Percentiles rank a stretch among this genome's conserved stretches.
Evolutionary conservation across 2,329 filamentous ascomycete species (phyloP).

Genomic region (Colletotrichum paranaense): DNA sequence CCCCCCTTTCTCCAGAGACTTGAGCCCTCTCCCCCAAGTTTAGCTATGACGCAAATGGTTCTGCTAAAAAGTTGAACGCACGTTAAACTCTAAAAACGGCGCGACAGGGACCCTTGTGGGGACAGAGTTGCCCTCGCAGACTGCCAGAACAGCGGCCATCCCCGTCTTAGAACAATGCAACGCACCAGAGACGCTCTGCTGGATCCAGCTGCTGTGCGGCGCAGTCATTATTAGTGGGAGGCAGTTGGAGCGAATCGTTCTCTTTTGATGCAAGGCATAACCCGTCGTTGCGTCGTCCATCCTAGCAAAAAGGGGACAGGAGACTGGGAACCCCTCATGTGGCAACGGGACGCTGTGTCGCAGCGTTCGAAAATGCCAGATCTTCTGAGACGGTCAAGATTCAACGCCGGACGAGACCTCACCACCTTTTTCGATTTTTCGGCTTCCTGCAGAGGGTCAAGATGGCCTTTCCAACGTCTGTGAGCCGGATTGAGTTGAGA

Average conservation of each 20-base stretch:
- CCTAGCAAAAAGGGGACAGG: background rate
- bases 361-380: background rate
- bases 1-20: background rate
- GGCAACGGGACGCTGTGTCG: slow-evolving; percentile 1
- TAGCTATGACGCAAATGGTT: slow-evolving; percentile 33
- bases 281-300: background rate
- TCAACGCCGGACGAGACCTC: too few relatives aligned
- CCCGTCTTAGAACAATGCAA: slow-evolving; percentile 10
- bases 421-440: background rate
- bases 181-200: background rate
- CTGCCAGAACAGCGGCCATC: background rate
- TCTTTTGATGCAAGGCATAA: background rate
- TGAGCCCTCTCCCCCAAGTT: background rate
- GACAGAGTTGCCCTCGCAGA: background rate
- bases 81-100: slow-evolving; percentile 16
- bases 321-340: background rate
- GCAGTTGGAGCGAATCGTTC: background rate
- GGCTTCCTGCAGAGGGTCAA: background rate
- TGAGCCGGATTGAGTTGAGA: background rate
- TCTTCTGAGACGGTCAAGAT: background rate
- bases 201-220: slow-evolving; percentile 1
- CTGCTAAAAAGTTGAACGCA: slow-evolving; percentile 18
- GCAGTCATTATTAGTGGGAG: background rate
- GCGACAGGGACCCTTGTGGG: slow-evolving; percentile 22
- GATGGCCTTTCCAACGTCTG: background rate